A percentile compares a stretch with the other conserved stretches of the same genome.
These are phyloP conservation scores for Neoboletus subvelutipes DNA, from an alignment of 768 basidiomycete species.

Conservation along the genomic window DNA sequence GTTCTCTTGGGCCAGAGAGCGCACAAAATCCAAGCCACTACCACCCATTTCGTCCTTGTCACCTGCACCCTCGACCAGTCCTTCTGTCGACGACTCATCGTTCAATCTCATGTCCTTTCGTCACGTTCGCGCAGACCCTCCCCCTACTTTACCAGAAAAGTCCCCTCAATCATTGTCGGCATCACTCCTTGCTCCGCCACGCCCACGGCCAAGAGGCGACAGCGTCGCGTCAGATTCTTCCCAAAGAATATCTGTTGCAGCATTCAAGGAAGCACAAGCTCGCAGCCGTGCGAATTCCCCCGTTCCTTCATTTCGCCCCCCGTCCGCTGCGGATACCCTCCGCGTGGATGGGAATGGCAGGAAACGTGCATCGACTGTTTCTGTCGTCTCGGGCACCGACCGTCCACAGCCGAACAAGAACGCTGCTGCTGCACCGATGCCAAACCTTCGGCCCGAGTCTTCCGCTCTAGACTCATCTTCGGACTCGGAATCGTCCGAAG, in stretches of 20 bases:
- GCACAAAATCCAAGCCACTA: slow-evolving; percentile 36
- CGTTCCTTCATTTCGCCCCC: slow-evolving; percentile 47
- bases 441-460: slow-evolving; percentile 12
- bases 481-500: slow-evolving; percentile 37
- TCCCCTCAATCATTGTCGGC: slow-evolving; percentile 26
- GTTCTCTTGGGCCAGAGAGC: slow-evolving; percentile 36
- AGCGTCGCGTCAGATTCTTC: slow-evolving; percentile 64
- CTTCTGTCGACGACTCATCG: slow-evolving; percentile 35
- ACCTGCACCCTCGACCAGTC: slow-evolving; percentile 24
- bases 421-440: slow-evolving; percentile 3
- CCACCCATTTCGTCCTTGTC: slow-evolving; percentile 37
- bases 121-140: slow-evolving; percentile 54
- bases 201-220: slow-evolving; percentile 52
- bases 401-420: slow-evolving; percentile 12
- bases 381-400: slow-evolving; percentile 22
- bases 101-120: slow-evolving; percentile 78
- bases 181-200: slow-evolving; percentile 36
- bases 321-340: slow-evolving; percentile 33
- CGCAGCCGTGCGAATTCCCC: slow-evolving; percentile 62
- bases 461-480: slow-evolving; percentile 27
- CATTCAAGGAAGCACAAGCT: slow-evolving; percentile 77
- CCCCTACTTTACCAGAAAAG: slow-evolving; percentile 24
- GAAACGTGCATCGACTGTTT: slow-evolving; percentile 32
- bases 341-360: slow-evolving; percentile 27
- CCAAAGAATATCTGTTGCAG: slow-evolving; percentile 77